Conservation (phyloP, 1,139 yeast genomes). For the Protomyces lactucae-debilis region DNA sequence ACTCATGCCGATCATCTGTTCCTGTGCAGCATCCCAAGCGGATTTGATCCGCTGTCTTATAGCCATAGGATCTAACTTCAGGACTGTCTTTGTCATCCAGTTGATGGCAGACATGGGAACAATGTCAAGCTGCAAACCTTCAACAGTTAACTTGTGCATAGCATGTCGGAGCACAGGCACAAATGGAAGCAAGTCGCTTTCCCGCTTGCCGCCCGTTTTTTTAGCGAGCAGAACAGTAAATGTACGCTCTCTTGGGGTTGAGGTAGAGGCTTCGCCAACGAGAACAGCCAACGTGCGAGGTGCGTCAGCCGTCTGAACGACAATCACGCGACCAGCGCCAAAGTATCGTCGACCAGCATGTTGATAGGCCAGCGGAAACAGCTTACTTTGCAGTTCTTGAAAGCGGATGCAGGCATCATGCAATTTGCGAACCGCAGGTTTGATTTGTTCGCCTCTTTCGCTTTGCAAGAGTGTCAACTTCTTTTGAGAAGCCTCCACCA, state of each 20-base stretch:
- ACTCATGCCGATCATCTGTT: conserved; percentile 44
- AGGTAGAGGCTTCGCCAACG: conserved; percentile 24
- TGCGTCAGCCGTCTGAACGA: conserved; percentile 50
- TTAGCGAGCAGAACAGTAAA: conserved; percentile 19
- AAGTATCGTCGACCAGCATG: conserved; percentile 30
- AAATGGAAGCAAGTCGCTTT: conserved; percentile 32
- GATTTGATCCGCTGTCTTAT: conserved; percentile 17
- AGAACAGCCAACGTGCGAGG: conserved; percentile 53
- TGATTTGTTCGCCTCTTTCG: conserved; percentile 33
- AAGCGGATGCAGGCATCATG: conserved; percentile 7
- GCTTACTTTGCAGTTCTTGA: neutral
- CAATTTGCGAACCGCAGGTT: conserved; percentile 1
- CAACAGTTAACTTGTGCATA: conserved; percentile 10
- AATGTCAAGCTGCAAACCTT: conserved; percentile 7
- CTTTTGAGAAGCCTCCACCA: conserved; percentile 52
- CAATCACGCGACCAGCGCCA: conserved; percentile 55
- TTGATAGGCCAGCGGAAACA: conserved; percentile 9
- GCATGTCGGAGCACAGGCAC: conserved; percentile 28
- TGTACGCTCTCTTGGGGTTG: conserved; percentile 24
- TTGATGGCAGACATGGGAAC: conserved; percentile 33
- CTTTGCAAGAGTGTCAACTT: conserved; percentile 46
- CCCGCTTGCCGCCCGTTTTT: conserved; percentile 25
- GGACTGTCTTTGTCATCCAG: conserved; percentile 25
- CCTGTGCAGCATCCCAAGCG: conserved; percentile 32
- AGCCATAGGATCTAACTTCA: conserved; percentile 21